Evolutionary conservation across 495 filamentous ascomycete species (phyloP), one percentile per base, ranked within the genome.

Genomic region (Daldinia caldariorum): DNA sequence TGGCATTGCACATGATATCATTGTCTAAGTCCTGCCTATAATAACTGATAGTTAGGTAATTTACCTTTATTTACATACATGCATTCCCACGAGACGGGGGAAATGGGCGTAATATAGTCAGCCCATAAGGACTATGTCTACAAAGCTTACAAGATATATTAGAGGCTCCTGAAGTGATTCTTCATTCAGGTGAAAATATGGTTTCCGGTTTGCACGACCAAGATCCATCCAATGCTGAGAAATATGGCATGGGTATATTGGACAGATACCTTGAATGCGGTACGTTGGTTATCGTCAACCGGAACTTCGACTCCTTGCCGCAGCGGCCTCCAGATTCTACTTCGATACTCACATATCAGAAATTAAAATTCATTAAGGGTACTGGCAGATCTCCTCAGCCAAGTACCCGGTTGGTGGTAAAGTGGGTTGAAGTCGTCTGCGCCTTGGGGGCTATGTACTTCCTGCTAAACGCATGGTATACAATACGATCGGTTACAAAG

Each of bases 341-440:
- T 16, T 47, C 16, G 10, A 47, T 12, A 22, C 43, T 47, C 43
- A 47, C 43, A 7, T 47, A 47, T 22, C 18, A 22, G 43, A 1
- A 47, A 22, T 47, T 16, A 47, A 47, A 47, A 20, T 5, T 47
- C 18, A 3, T 12, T 3, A 47, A 12, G 18, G 43, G 43, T 1
- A 12, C 20, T 47, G 8, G 3, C 18, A 13, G 43, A 22, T 47
- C 18, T 20, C 43, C 16, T 45, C 3, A 45, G 18, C 20, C 18
- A 4, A 22, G 43, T 47, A 47, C 43, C 43, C 43, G 43, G 43
- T 47, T 47, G 16, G 16, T 47, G 43, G 29, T 53, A 53, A 29
- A 53, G 49, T 53, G 29, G 49, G 49, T 53, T 26, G 26, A 14
- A 39, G 18, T 7, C 1, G 54, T 20, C 54, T 35, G 35, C 35